Conservation (phyloP, 805 yeast genomes). For the Ogataea nakhonphanomensis region DNA sequence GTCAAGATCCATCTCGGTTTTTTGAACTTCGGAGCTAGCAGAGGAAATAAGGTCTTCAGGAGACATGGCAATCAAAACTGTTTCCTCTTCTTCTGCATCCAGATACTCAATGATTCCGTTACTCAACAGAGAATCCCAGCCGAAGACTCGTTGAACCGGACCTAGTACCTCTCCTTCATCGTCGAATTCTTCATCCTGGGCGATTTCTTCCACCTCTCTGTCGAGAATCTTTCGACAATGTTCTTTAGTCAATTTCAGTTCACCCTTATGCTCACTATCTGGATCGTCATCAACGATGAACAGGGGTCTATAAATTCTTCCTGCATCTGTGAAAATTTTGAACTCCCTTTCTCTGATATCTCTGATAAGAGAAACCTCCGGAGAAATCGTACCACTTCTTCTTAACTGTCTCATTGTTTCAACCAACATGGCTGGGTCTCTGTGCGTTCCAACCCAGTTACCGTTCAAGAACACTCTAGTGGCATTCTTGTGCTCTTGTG, state of each 20-base stretch:
- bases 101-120: constrained; percentile 93
- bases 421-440: constrained; percentile 90
- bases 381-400: constrained; percentile 91
- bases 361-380: constrained; percentile 95
- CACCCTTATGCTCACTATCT: constrained; percentile 65
- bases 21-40: constrained; percentile 39
- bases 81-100: constrained; percentile 99
- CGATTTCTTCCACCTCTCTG: constrained; percentile 55
- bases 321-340: constrained; percentile 96
- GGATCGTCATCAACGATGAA: constrained; percentile 88
- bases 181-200: constrained; percentile 43
- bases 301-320: constrained; percentile 95
- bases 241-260: constrained; percentile 78
- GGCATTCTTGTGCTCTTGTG: constrained; percentile 85
- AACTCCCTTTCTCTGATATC: constrained; percentile 96
- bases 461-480: constrained; percentile 96
- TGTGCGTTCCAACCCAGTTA: constrained; percentile 98
- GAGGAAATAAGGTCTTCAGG: constrained; percentile 87
- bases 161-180: constrained; percentile 47
- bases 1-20: constrained; percentile 43
- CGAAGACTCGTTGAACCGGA: constrained; percentile 44
- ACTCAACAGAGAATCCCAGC: constrained; percentile 80
- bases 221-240: constrained; percentile 70
- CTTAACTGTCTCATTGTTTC: constrained; percentile 88
- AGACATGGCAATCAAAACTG: constrained; percentile 97